phyloP scores from a whole-genome alignment of 495 filamentous ascomycete genomes.

The Neurospora terricola region DNA sequence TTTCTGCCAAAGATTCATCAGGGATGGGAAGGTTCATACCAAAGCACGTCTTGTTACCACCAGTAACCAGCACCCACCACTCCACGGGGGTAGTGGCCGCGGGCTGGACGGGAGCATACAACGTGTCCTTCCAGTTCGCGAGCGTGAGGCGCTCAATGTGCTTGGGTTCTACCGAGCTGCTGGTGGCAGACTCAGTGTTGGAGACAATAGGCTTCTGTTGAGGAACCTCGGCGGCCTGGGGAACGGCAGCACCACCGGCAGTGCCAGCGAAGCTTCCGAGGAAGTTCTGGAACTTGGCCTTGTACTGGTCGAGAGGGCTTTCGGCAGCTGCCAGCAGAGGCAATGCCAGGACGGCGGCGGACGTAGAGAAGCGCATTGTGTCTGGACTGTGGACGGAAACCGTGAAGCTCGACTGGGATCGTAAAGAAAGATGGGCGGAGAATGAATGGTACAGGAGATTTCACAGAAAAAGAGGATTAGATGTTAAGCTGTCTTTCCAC shows the following conservation, averaged over 20 bases:
- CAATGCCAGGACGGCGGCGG: constrained; percentile 48
- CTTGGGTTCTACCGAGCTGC: constrained; percentile 36
- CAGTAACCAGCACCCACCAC: constrained; percentile 74
- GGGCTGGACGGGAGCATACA: constrained; percentile 53
- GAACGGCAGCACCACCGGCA: constrained; percentile 25
- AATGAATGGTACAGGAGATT: constrained; percentile 5
- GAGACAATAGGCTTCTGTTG: constrained; percentile 29
- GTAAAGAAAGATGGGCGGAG: background rate
- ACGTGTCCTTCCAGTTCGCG: constrained; percentile 58
- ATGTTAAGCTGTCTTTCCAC: background rate
- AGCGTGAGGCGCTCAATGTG: constrained; percentile 52
- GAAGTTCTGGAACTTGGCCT: constrained; percentile 58
- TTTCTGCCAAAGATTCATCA: background rate
- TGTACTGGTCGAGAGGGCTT: constrained; percentile 43
- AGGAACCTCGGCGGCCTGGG: constrained; percentile 40
- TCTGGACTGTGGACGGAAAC: constrained; percentile 5
- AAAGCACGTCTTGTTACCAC: constrained; percentile 82
- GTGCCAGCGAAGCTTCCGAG: constrained; percentile 22
- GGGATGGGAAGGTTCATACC: constrained; percentile 29
- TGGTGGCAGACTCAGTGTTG: constrained; percentile 13
- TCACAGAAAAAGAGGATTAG: background rate
- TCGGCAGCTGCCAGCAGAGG: constrained; percentile 58
- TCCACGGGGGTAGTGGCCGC: constrained; percentile 51
- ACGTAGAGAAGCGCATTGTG: constrained; percentile 64
- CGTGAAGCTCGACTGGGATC: background rate